phyloP scores from a whole-genome alignment of 2,329 filamentous ascomycete species.

The Sclerotiophoma versabilis region DNA sequence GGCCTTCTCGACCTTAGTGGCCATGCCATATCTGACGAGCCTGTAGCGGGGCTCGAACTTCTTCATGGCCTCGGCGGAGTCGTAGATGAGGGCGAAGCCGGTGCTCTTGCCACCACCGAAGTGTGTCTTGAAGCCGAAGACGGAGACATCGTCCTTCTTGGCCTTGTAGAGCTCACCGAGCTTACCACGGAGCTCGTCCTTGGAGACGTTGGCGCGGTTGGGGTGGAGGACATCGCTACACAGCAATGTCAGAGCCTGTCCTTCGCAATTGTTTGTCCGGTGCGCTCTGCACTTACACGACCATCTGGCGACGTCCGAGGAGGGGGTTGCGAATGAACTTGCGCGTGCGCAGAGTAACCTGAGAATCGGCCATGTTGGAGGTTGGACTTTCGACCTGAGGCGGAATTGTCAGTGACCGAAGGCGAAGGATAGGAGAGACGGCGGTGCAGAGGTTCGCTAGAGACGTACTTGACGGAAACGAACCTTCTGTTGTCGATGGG shows the following conservation, averaged over 20 bases:
- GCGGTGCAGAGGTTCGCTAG: slow-evolving; percentile 14
- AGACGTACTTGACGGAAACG: slow-evolving; percentile 45
- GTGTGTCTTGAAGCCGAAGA: slow-evolving; percentile 98
- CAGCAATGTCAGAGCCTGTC: slow-evolving; percentile 40
- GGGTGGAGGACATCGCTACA: slow-evolving; percentile 98
- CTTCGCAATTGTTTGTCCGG: slow-evolving; percentile 22
- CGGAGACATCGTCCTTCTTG: slow-evolving; percentile 94
- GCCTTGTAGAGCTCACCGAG: slow-evolving; percentile 97
- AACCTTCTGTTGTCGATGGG: slow-evolving; percentile 41
- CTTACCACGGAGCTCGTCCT: slow-evolving; percentile 97
- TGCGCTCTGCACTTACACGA: slow-evolving; percentile 72
- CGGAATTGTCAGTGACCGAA: slow-evolving; percentile 25
- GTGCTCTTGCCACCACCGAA: slow-evolving; percentile 99
- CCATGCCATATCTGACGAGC: slow-evolving; percentile 90
- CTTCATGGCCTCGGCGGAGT: slow-evolving; percentile 97
- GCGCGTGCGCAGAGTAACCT: slow-evolving; percentile 79
- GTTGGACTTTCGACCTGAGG: slow-evolving; percentile 43
- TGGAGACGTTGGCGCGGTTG: slow-evolving; percentile 97
- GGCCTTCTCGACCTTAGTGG: slow-evolving; percentile 94
- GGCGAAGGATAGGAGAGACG: slow-evolving; percentile 9
- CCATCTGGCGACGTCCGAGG: slow-evolving; percentile 98
- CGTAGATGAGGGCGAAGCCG: slow-evolving; percentile 98
- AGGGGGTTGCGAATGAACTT: slow-evolving; percentile 99
- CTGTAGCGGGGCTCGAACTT: slow-evolving; percentile 99
- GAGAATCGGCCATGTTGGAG: slow-evolving; percentile 80